Evolutionary conservation across 148 eudicot species (phyloP).

Genomic region (Linanthus parryae): DNA sequence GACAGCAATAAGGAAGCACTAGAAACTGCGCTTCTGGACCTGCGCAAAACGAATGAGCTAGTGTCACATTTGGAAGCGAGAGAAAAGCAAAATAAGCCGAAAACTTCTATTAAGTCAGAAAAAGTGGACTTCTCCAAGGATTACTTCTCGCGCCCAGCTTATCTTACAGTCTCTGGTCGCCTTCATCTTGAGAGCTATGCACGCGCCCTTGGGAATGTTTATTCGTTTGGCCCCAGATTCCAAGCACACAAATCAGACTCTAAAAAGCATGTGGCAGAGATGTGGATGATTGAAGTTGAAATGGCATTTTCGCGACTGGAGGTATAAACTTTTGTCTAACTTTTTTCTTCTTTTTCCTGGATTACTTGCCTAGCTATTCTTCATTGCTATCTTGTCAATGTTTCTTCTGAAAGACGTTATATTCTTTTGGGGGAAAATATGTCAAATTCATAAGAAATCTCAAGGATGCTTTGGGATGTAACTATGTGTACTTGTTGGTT

Average conservation of each 20-base stretch:
- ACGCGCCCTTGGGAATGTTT: conserved; percentile 79
- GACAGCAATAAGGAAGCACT: conserved; percentile 74
- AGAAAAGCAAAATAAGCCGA: conserved; percentile 40
- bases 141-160: conserved; percentile 64
- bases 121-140: conserved; percentile 35
- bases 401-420: too few relatives aligned
- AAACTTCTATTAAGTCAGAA: conserved; percentile 16
- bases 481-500: too few relatives aligned
- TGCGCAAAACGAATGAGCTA: conserved; percentile 52
- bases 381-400: too few relatives aligned
- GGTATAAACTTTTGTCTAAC: conserved; percentile 45
- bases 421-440: too few relatives aligned
- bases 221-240: conserved; percentile 88
- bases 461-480: too few relatives aligned
- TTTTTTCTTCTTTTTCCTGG: too few relatives aligned
- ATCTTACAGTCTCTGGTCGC: conserved; percentile 63
- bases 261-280: conserved; percentile 60
- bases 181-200: conserved; percentile 93
- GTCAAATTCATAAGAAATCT: too few relatives aligned
- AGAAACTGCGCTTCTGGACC: conserved; percentile 64
- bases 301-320: conserved; percentile 84
- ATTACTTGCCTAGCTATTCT: too few relatives aligned
- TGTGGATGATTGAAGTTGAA: conserved; percentile 90
- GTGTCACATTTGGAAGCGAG: conserved; percentile 47
- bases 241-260: conserved; percentile 55